Evolutionary conservation across 805 yeast genomes (phyloP), one percentile per base, ranked within the genome.

Genomic region (baker's yeast (Saccharomyces cerevisiae)): DNA sequence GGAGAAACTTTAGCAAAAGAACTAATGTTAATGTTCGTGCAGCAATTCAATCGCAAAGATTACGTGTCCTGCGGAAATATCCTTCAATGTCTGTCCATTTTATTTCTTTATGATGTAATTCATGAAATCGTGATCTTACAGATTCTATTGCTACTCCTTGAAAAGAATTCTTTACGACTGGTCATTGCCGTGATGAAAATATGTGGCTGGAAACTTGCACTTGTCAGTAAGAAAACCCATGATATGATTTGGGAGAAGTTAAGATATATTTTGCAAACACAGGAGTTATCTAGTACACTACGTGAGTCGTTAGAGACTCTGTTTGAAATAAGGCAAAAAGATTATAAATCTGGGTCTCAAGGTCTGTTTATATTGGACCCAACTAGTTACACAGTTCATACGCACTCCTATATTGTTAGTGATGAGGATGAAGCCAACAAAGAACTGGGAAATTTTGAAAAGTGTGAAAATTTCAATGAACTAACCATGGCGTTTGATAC

Each of bases 41-140:
- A 36, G 22, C 43, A 36, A 10, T 36, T 36, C 43, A 36, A 36
- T 11, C 43, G 9, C 43, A 36, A 22, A 8, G 43, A 36, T 17
- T 17, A 36, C 11, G 1, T 8, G 8, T 36, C 43, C 8, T 36
- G 24, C 8, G 43, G 17, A 6, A 36, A 17, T 3, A n/a, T 36
- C 17, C 43, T 36, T 36, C 24, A 36, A 36, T 36, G 24, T 6
- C 9, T 36, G 24, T 36, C 43, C 24, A 36, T 36, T 47, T 70
- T 90, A 51, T 78, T 81, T 50, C 84, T 84, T 60, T 84, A 80
- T 59, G 79, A 76, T 51, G 86, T 89, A 1, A 70, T 78, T 11
- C 81, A 82, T 57, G 84, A 79, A 52, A 71, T 79, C 22, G 59
- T 84, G 3, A 69, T 74, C 0, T 69, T 83, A n/a, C 84, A 85